These are phyloP conservation scores for Nicotiana noctiflora DNA, from an alignment of 257 asterid species.

Conservation along the genomic window DNA sequence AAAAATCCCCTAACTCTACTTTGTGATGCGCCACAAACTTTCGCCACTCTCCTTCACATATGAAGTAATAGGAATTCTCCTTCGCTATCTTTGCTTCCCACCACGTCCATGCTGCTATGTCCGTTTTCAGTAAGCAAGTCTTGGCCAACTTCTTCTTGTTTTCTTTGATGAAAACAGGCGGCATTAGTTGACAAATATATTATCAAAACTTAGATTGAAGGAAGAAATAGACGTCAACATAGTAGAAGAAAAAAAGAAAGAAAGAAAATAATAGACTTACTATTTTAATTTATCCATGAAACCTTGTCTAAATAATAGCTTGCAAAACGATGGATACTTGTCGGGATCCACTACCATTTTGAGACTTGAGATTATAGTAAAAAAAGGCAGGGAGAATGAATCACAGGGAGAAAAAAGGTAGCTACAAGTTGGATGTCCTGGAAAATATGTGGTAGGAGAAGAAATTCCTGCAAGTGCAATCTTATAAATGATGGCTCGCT, in stretches of 20 bases:
- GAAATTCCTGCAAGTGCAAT: neutral
- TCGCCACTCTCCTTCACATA: neutral
- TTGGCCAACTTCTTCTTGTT: neutral
- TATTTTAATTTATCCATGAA: neutral
- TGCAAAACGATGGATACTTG: conserved; percentile 2
- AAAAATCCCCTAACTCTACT: neutral
- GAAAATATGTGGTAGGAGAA: neutral
- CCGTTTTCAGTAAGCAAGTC: neutral
- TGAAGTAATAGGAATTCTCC: neutral
- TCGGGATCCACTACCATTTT: neutral
- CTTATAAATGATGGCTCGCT: neutral
- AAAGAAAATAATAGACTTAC: neutral
- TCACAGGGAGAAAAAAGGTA: too few species aligned
- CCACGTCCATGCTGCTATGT: neutral
- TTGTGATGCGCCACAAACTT: neutral
- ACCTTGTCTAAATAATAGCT: neutral
- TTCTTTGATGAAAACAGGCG: neutral
- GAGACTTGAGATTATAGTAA: neutral
- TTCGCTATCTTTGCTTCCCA: neutral
- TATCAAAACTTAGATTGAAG: neutral
- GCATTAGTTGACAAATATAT: neutral
- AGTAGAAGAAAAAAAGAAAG: neutral
- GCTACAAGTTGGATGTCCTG: too few species aligned
- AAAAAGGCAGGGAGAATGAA: neutral
- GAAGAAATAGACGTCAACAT: neutral